A percentile compares a stretch with the other conserved stretches of the same genome.
Evolutionary conservation across 371 early-diverging fungal species (phyloP).

Genomic region (Mucor racemosus): DNA sequence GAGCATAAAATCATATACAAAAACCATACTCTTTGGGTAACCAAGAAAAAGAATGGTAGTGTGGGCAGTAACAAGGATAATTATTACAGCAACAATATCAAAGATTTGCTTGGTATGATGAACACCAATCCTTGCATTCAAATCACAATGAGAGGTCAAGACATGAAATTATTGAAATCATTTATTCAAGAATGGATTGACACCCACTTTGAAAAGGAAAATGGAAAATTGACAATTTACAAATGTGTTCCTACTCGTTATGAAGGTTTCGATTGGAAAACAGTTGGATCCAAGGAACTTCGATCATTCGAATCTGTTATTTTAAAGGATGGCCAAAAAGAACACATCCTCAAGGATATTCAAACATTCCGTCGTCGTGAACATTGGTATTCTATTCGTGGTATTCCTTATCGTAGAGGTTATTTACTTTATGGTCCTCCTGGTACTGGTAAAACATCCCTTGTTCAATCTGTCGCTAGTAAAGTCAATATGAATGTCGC

Average conservation of each 20-base stretch:
- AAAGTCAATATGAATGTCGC: constrained; percentile 49
- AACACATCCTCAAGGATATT: constrained; percentile 41
- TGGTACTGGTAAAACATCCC: constrained; percentile 72
- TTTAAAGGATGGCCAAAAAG: constrained; percentile 46
- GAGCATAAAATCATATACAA: constrained; percentile 34
- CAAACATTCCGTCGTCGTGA: constrained; percentile 39
- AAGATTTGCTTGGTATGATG: constrained; percentile 30
- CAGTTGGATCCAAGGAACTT: constrained; percentile 33
- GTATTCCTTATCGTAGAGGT: constrained; percentile 94
- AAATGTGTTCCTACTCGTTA: constrained; percentile 33
- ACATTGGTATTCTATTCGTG: constrained; percentile 85
- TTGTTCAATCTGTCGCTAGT: constrained; percentile 67
- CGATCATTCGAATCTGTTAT: constrained; percentile 42
- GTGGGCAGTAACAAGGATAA: not conserved
- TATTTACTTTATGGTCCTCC: constrained; percentile 73
- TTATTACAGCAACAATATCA: constrained; percentile 18
- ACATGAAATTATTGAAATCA: constrained; percentile 20
- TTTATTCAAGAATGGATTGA: constrained; percentile 51
- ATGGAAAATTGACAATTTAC: constrained; percentile 39
- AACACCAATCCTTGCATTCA: constrained; percentile 25
- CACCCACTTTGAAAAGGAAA: constrained; percentile 29
- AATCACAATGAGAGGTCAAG: constrained; percentile 34
- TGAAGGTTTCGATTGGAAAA: constrained; percentile 29
- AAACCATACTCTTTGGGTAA: constrained; percentile 34
- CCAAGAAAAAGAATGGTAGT: constrained; percentile 25